Percentiles rank a stretch among this genome's conserved stretches.
phyloP scores from a whole-genome alignment of 2,329 filamentous ascomycete genomes.

The Lecanicillium sp. region DNA sequence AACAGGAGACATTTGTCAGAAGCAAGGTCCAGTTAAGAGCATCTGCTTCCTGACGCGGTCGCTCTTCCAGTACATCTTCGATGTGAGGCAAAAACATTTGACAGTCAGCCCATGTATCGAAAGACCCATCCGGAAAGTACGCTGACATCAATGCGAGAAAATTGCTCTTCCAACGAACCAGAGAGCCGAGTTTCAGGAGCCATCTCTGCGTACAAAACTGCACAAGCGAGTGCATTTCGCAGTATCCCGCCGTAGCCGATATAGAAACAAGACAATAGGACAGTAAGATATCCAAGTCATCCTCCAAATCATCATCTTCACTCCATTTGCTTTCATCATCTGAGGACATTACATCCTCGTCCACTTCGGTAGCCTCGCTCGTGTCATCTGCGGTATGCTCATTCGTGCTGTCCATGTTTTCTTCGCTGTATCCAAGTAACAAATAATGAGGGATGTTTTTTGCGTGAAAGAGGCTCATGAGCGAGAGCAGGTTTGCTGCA shows the following conservation, averaged over 20 bases:
- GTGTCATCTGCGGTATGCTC: too few relatives aligned
- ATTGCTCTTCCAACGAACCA: constrained; percentile 4
- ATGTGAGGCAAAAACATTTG: constrained; percentile 12
- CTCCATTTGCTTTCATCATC: neutral
- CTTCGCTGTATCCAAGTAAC: constrained; percentile 4
- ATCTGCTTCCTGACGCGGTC: neutral
- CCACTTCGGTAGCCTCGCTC: too few relatives aligned
- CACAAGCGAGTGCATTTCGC: constrained; percentile 16
- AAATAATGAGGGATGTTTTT: constrained; percentile 28
- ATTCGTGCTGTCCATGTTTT: too few relatives aligned
- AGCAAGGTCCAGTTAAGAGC: constrained; percentile 1
- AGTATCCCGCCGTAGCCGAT: constrained; percentile 1
- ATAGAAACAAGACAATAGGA: constrained; percentile 13
- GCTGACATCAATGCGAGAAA: constrained; percentile 9
- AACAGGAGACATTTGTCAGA: constrained; percentile 7
- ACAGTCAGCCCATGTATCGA: constrained; percentile 10
- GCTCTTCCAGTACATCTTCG: constrained; percentile 3
- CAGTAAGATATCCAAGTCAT: constrained; percentile 10
- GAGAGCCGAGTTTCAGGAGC: constrained; percentile 9
- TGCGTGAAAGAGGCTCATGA: constrained; percentile 39
- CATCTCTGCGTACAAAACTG: constrained; percentile 15
- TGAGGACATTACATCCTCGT: too few relatives aligned
- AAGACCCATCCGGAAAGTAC: constrained; percentile 10
- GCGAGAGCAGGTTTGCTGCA: constrained; percentile 33
- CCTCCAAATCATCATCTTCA: constrained; percentile 4